A percentile compares a stretch with the other conserved stretches of the same genome.
Evolutionary conservation across 1,139 yeast genomes (phyloP).

Genomic region (Kodamaea anthophila): DNA sequence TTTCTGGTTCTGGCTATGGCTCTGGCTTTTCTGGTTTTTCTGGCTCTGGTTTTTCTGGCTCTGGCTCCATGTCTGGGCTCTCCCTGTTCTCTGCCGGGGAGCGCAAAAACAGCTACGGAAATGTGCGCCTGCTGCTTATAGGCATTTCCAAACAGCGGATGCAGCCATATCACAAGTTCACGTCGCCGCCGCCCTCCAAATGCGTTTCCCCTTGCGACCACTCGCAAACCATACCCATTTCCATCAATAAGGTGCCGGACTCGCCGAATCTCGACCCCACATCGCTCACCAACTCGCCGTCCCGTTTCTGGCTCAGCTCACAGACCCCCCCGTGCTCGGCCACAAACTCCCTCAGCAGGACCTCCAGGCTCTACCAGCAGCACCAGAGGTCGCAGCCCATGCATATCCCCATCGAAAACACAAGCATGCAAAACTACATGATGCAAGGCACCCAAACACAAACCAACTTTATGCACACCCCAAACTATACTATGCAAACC

Average conservation of each 20-base stretch:
- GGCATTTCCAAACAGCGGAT: constrained; percentile 29
- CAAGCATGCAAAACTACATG: too few relatives aligned
- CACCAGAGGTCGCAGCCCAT: constrained; percentile 10
- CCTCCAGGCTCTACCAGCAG: constrained; percentile 15
- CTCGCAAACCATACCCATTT: constrained; percentile 26
- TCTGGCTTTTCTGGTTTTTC: too few relatives aligned
- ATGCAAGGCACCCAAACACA: too few relatives aligned
- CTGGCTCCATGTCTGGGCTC: too few relatives aligned
- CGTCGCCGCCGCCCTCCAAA: constrained; percentile 24
- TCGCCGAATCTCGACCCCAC: constrained; percentile 50
- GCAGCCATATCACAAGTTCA: constrained; percentile 32
- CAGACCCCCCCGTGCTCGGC: constrained; percentile 45
- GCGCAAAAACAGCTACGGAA: constrained; percentile 19
- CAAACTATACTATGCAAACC: too few relatives aligned
- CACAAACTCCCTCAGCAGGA: constrained; percentile 17
- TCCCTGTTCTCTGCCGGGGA: constrained; percentile 14
- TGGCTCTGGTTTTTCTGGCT: too few relatives aligned
- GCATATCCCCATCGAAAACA: constrained; percentile 6
- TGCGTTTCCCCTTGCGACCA: constrained; percentile 9
- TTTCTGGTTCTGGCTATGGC: too few relatives aligned
- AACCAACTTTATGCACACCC: too few relatives aligned
- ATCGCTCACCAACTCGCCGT: constrained; percentile 51
- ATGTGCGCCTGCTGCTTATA: constrained; percentile 16
- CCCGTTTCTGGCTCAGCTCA: constrained; percentile 46
- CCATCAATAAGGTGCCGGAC: constrained; percentile 31